Evolutionary conservation across 1,284 basidiomycete genomes (phyloP), one percentile per base, ranked within the genome.

Genomic region (Tilletiopsis washingtonensis): DNA sequence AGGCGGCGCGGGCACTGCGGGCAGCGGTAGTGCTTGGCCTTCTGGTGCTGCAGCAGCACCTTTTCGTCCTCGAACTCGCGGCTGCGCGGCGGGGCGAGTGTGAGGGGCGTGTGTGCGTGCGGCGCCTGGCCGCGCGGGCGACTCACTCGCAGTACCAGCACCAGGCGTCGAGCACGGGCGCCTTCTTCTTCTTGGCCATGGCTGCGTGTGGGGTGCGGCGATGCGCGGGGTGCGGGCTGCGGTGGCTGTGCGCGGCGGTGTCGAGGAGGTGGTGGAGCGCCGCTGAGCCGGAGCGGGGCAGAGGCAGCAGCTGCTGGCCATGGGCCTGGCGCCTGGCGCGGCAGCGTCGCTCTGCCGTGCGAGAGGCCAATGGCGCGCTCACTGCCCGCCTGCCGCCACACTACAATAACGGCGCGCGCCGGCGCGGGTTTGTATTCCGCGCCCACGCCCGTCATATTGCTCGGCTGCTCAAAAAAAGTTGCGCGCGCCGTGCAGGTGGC

Each of bases 21-120:
- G 72, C 93, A 97, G 75, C 91, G 91, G 81, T 97, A 98, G 74
- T 98, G 93, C 76, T 97, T 98, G 15, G 93, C 93, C 77, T 97
- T 98, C 74, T 98, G 94, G 75, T 98, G 93, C 74, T 94, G 89
- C 81, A 98, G 86, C 57, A 98, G 81, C 55, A 98, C 94, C 40
- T 71, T 72, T 38, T 72, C 70, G 53, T 72, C 70, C 43, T 72
- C 70, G 42, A 72, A 72, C 27, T 72, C 70, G 40, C 70, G 69
- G 39, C 67, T 69, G 51, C 6, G n/a, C n/a, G n/a, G n/a, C n/a
- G n/a, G 29, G 7, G 7, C 23, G 7, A 26, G 41, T 3, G 14
- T 12, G n/a, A 20, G 3, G 27, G 39, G 19, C 43, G 11, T 19
- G 9, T 14, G 4, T 24, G n/a, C 12, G 29, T 25, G 24, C 9